Base-by-base conservation (phyloP, 2,329 filamentous ascomycete species). In the Exophiala lecanii-corni region DNA sequence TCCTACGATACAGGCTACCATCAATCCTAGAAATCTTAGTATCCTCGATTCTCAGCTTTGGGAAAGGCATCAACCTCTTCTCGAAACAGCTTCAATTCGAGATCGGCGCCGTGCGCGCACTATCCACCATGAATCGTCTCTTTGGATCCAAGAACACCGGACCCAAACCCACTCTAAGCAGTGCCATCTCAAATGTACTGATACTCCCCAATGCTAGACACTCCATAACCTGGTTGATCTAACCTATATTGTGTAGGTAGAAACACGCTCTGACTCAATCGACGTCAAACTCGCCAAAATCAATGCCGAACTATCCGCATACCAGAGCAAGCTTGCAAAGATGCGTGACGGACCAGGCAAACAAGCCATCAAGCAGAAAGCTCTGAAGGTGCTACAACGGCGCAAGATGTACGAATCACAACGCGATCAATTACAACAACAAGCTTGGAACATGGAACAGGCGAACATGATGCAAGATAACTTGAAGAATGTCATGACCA, bases 361-460 rank as follows among this genome's bases (percentile, higher is more conserved):
- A 67, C 83, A 79, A 10, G 89, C 91, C 20, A 81, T 98, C 58
- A 94, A 92, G 63, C 83, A 94, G 60, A 96, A 96, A 62, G 91
- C 91, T 2, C 82, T 95, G 58, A 95, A 95, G 59, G 82, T 97
- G 9, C 82, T 97, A 2, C 88, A 95, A 69, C 85, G 89, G 46
- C 84, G 91, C 56, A 95, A 94, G 64, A 84, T 89, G 67, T 94
- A 95, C 79, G 92, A 98, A 69, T 76, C 79, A 3, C 89, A 96
- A 68, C 87, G 91, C 54, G 89, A 96, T 59, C 89, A 97, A 69
- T 81, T 97, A 41, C 86, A 94, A 68, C 78, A 84, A 54, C 92
- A 98, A 69, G 87, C 87, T 16, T 97, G 89, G 89, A 97, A 97
- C 70, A 96, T 98, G 89, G 89, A 97, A 70, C 89, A 96, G 69